Percentiles rank a stretch among this genome's conserved stretches.
phyloP scores from a whole-genome alignment of 768 basidiomycete genomes.

The Kwoniella europaea region DNA sequence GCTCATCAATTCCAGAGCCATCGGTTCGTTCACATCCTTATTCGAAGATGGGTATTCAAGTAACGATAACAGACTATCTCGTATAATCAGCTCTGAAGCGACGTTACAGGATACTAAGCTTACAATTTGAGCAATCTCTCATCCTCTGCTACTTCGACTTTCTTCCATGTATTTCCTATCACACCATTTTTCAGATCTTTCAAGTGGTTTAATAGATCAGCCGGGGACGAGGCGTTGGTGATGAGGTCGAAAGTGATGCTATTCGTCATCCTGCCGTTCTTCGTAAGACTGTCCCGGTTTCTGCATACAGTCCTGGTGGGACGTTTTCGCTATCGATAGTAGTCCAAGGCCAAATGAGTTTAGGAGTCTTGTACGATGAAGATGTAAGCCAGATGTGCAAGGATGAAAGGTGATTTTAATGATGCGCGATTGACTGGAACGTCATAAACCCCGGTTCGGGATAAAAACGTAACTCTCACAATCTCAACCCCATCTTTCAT shows the following conservation, averaged over 20 bases:
- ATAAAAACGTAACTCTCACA: too few relatives aligned
- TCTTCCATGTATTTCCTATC: slow-evolving; percentile 56
- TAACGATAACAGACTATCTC: slow-evolving; percentile 20
- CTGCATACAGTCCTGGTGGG: too few relatives aligned
- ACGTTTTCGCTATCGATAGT: too few relatives aligned
- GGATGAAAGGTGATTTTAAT: too few relatives aligned
- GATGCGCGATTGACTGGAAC: too few relatives aligned
- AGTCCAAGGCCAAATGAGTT: too few relatives aligned
- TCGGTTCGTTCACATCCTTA: not conserved
- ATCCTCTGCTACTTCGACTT: slow-evolving; percentile 53
- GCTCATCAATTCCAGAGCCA: slow-evolving; percentile 40
- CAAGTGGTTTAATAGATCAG: slow-evolving; percentile 33
- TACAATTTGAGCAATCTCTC: slow-evolving; percentile 33
- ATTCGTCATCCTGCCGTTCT: not conserved
- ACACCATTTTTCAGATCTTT: slow-evolving; percentile 57
- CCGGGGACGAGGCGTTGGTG: not conserved
- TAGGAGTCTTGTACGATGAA: too few relatives aligned
- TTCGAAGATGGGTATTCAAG: slow-evolving; percentile 10
- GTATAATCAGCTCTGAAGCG: not conserved
- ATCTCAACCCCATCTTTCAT: too few relatives aligned
- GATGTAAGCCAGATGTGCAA: too few relatives aligned
- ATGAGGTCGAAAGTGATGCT: slow-evolving; percentile 3
- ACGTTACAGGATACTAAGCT: slow-evolving; percentile 10
- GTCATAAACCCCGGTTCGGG: too few relatives aligned
- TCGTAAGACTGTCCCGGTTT: not conserved